These are phyloP conservation scores for Tubosaeta sp. DNA, from an alignment of 768 basidiomycete species.

Conservation along the genomic window DNA sequence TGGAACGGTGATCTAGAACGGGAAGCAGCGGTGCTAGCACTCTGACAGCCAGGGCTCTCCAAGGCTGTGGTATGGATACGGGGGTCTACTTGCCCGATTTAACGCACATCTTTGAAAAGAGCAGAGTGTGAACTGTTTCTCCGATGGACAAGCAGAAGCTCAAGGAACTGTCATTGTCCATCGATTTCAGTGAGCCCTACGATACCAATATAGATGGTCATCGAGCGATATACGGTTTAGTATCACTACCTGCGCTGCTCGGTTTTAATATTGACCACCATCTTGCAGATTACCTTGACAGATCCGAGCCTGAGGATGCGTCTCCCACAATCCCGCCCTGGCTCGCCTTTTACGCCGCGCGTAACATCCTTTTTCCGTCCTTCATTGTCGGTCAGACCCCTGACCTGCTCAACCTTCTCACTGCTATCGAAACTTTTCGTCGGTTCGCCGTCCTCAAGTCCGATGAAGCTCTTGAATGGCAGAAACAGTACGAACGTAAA, in stretches of 20 bases:
- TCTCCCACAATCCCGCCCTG: background rate
- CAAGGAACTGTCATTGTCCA: slow-evolving; percentile 6
- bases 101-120: too few species aligned
- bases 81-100: too few species aligned
- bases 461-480: slow-evolving; percentile 23
- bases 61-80: too few species aligned
- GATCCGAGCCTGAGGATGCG: background rate
- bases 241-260: background rate
- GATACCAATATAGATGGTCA: slow-evolving; percentile 1
- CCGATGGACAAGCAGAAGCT: background rate
- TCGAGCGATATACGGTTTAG: slow-evolving; percentile 13
- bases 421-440: slow-evolving; percentile 21
- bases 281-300: slow-evolving; percentile 9
- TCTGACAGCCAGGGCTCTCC: too few species aligned
- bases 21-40: too few species aligned
- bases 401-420: slow-evolving; percentile 24
- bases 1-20: too few species aligned
- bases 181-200: slow-evolving; percentile 19
- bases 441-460: slow-evolving; percentile 13
- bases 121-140: too few species aligned
- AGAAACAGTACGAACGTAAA: slow-evolving; percentile 17
- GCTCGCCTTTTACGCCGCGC: slow-evolving; percentile 24
- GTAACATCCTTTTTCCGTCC: slow-evolving; percentile 26
- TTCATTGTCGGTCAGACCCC: slow-evolving; percentile 30
- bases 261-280: background rate